These are phyloP conservation scores for Heliocybe sulcata DNA, from an alignment of 1,284 basidiomycete genomes.

Conservation along the genomic window DNA sequence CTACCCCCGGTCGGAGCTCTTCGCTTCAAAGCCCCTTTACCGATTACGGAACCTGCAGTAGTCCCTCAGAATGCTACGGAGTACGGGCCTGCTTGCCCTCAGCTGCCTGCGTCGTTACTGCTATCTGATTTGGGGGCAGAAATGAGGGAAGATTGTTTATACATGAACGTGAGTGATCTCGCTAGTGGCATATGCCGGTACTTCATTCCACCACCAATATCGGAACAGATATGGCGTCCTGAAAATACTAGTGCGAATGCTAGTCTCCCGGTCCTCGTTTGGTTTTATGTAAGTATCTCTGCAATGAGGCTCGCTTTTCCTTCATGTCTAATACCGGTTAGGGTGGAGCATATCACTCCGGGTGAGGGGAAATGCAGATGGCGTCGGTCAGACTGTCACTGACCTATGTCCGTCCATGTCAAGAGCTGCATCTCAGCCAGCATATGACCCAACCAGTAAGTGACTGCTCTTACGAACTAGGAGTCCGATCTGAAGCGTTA, in stretches of 20 bases:
- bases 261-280: slow-evolving; percentile 40
- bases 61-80: slow-evolving; percentile 33
- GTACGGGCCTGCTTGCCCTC: slow-evolving; percentile 55
- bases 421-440: too few relatives aligned
- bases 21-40: slow-evolving; percentile 53
- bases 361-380: too few relatives aligned
- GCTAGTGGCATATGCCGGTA: too few relatives aligned
- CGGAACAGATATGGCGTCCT: slow-evolving; percentile 23
- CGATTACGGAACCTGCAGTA: slow-evolving; percentile 29
- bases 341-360: too few relatives aligned
- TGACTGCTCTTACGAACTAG: too few relatives aligned
- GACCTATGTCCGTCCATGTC: too few relatives aligned
- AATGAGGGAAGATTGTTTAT: slow-evolving; percentile 47
- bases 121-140: slow-evolving; percentile 35
- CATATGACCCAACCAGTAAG: too few relatives aligned
- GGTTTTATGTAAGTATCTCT: slow-evolving; percentile 49
- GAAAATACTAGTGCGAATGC: slow-evolving; percentile 22
- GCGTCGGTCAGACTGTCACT: too few relatives aligned
- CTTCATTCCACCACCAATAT: slow-evolving; percentile 2
- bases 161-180: slow-evolving; percentile 34
- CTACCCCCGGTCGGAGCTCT: slow-evolving; percentile 45
- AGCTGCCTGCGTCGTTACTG: slow-evolving; percentile 31
- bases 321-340: too few relatives aligned
- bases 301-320: too few relatives aligned
- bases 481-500: too few relatives aligned